These are phyloP conservation scores for Talaromyces nanjingensis DNA, from an alignment of 495 filamentous ascomycete genomes.

Conservation along the genomic window DNA sequence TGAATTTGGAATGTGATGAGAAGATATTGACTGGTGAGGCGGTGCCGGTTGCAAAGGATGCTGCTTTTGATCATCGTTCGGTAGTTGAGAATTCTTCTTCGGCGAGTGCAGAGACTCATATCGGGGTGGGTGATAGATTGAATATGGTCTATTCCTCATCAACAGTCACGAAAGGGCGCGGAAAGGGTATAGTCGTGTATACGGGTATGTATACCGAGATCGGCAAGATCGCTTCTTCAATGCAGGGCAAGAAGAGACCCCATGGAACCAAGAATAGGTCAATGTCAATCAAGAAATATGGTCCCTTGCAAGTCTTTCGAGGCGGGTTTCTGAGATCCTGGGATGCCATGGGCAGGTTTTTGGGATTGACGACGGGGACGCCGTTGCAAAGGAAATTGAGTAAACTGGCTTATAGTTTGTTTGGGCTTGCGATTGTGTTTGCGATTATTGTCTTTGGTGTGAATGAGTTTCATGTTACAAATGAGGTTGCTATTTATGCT, in stretches of 20 bases:
- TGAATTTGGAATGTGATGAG: constrained; percentile 70
- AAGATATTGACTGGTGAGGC: constrained; percentile 73
- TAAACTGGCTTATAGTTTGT: constrained; percentile 67
- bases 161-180: constrained; percentile 65
- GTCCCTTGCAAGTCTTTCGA: constrained; percentile 50
- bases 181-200: constrained; percentile 59
- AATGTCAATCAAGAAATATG: constrained; percentile 57
- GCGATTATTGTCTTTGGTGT: constrained; percentile 77
- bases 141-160: constrained; percentile 69
- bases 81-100: not conserved
- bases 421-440: constrained; percentile 64
- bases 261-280: constrained; percentile 49
- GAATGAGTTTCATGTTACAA: constrained; percentile 60
- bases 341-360: constrained; percentile 57
- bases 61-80: constrained; percentile 18
- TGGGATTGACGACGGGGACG: constrained; percentile 73
- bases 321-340: constrained; percentile 50
- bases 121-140: constrained; percentile 60
- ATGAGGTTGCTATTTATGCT: constrained; percentile 75
- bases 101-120: constrained; percentile 26
- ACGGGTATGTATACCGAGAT: constrained; percentile 80
- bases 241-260: constrained; percentile 46
- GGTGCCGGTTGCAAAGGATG: constrained; percentile 58
- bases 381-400: constrained; percentile 77
- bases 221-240: constrained; percentile 71